Evolutionary conservation across 2,329 filamentous ascomycete genomes (phyloP).

Genomic region (Simplicillium aogashimaense): DNA sequence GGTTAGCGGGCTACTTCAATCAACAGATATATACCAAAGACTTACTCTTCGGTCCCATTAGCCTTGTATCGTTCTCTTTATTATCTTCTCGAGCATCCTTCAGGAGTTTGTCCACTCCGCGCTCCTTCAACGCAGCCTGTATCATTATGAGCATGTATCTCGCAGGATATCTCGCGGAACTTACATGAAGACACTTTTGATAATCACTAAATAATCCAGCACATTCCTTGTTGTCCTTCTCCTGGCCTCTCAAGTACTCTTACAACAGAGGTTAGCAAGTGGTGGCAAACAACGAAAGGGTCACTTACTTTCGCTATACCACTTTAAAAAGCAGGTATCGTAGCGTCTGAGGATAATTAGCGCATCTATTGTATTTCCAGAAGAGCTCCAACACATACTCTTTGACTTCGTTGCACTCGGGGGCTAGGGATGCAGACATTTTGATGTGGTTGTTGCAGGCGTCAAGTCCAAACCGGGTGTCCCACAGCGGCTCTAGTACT

Average conservation of each 20-base stretch:
- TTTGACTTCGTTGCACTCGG: conserved; percentile 92
- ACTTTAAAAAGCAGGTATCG: conserved; percentile 95
- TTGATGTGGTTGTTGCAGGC: conserved; percentile 8
- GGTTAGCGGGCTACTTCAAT: no score
- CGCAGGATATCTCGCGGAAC: conserved; percentile 15
- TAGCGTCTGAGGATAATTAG: conserved; percentile 55
- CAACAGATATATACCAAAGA: background rate
- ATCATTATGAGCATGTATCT: background rate
- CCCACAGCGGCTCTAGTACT: no score
- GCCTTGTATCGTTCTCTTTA: conserved; percentile 67
- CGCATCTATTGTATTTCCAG: background rate
- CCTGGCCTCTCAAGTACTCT: conserved; percentile 86
- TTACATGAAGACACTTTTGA: conserved; percentile 72
- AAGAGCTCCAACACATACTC: conserved; percentile 50
- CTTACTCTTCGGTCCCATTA: conserved; percentile 31
- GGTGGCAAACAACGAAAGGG: conserved; percentile 7
- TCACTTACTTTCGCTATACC: conserved; percentile 92
- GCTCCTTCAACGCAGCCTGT: conserved; percentile 75
- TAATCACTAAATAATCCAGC: conserved; percentile 80
- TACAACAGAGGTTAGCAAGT: conserved; percentile 5
- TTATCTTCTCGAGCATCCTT: conserved; percentile 85
- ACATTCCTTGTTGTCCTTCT: conserved; percentile 76
- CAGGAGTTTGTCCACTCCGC: conserved; percentile 87
- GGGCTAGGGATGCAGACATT: conserved; percentile 92
- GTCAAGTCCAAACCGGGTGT: no score